Percentiles rank a stretch among this genome's conserved stretches.
Conservation (phyloP, 805 yeast genomes). For the Torulaspora microellipsoides region DNA sequence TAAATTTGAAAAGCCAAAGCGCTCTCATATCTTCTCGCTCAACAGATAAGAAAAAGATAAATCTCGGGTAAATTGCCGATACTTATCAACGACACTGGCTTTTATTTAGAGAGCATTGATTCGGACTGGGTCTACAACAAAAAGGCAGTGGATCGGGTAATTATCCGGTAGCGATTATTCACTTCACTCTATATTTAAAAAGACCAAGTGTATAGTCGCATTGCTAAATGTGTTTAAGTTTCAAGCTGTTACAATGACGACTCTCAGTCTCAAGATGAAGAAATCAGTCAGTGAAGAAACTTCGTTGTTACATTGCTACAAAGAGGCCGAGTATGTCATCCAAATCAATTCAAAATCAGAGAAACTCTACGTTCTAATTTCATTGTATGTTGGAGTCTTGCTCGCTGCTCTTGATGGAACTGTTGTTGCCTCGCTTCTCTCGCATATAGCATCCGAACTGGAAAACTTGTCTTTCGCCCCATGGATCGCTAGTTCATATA, state of each 20-base stretch:
- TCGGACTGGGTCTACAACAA: not conserved
- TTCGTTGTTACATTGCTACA: constrained; percentile 1
- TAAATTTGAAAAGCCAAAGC: not conserved
- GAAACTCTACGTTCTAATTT: constrained; percentile 6
- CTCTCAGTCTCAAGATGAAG: not conserved
- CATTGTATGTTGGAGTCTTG: constrained; percentile 9
- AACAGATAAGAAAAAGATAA: not conserved
- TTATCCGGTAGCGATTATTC: not conserved
- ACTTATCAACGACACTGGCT: not conserved
- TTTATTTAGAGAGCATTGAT: constrained; percentile 1
- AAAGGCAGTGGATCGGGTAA: not conserved
- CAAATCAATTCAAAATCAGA: constrained; percentile 7
- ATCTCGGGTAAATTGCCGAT: constrained; percentile 6
- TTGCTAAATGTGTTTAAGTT: not conserved
- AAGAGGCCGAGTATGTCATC: constrained; percentile 2
- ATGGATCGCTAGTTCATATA: constrained; percentile 9
- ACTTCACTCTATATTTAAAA: not conserved
- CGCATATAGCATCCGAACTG: constrained; percentile 10
- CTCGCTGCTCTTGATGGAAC: constrained; percentile 12
- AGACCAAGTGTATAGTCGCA: not conserved
- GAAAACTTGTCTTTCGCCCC: constrained; percentile 5
- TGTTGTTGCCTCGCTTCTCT: constrained; percentile 9
- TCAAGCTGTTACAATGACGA: not conserved
- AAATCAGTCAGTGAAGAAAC: constrained; percentile 3
- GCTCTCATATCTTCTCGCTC: not conserved